phyloP scores from a whole-genome alignment of 495 filamentous ascomycete genomes.

The Aspergillus heteromorphus region DNA sequence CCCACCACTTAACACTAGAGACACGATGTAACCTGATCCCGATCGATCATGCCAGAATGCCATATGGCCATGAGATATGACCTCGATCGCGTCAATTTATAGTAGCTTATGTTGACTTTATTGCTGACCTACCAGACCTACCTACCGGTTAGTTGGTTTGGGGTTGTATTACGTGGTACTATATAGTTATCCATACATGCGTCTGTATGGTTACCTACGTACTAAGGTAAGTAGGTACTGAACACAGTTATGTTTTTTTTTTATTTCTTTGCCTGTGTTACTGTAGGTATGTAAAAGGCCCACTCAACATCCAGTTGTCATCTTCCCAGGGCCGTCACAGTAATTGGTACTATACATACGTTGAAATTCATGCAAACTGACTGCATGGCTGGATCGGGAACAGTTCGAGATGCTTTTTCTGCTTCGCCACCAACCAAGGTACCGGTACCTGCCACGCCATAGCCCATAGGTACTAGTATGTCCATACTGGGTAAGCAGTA shows the following conservation, averaged over 20 bases:
- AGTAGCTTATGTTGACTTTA: background rate
- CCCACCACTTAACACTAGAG: slow-evolving; percentile 1
- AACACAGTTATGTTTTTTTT: background rate
- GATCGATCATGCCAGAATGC: slow-evolving; percentile 4
- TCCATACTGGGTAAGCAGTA: background rate
- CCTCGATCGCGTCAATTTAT: background rate
- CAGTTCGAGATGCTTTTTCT: background rate
- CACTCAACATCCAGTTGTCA: too few species aligned
- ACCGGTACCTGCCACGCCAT: background rate
- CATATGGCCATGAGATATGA: slow-evolving; percentile 2
- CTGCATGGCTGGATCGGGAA: too few species aligned
- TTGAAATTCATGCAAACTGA: too few species aligned
- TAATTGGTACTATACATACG: too few species aligned
- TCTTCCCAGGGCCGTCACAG: too few species aligned
- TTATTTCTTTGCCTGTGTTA: background rate
- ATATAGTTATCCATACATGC: too few species aligned
- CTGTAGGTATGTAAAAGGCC: too few species aligned
- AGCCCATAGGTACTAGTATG: slow-evolving; percentile 9
- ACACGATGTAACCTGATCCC: slow-evolving; percentile 2
- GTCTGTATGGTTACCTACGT: too few species aligned
- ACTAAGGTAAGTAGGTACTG: background rate
- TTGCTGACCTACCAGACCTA: background rate
- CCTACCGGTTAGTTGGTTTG: too few species aligned
- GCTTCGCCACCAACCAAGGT: slow-evolving; percentile 1
- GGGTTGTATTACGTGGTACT: background rate